Percentiles rank a stretch among this genome's conserved stretches.
phyloP scores from a whole-genome alignment of 1,284 basidiomycete species.

The Tilletiopsis washingtonensis region DNA sequence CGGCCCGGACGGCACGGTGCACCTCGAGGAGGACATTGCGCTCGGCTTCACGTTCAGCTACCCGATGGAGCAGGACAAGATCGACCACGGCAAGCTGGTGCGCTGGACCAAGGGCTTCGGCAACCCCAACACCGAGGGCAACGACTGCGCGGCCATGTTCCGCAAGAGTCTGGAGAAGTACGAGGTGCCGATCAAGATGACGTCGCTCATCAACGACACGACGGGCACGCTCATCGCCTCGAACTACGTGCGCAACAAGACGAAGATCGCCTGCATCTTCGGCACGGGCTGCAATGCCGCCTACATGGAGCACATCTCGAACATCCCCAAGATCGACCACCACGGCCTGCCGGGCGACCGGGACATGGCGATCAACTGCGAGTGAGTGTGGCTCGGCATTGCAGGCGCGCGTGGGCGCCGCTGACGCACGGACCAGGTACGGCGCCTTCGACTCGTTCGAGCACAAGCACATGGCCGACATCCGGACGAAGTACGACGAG shows the following conservation, averaged over 20 bases:
- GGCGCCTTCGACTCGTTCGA: slow-evolving; percentile 95
- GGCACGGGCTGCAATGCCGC: slow-evolving; percentile 98
- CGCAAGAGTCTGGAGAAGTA: slow-evolving; percentile 66
- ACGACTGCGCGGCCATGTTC: slow-evolving; percentile 90
- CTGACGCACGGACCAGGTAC: too few relatives aligned
- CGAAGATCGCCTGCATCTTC: slow-evolving; percentile 91
- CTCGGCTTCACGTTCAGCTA: slow-evolving; percentile 81
- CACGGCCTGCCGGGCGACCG: slow-evolving; percentile 62
- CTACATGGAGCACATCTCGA: slow-evolving; percentile 67
- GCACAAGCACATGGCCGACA: slow-evolving; percentile 73
- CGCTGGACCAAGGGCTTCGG: slow-evolving; percentile 99
- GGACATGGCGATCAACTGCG: slow-evolving; percentile 93
- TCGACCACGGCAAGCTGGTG: slow-evolving; percentile 89
- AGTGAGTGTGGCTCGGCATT: too few relatives aligned
- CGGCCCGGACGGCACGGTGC: slow-evolving; percentile 53
- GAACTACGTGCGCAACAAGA: slow-evolving; percentile 82
- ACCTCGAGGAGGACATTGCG: slow-evolving; percentile 66
- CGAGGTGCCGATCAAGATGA: slow-evolving; percentile 42
- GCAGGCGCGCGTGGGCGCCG: too few relatives aligned
- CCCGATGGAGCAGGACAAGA: slow-evolving; percentile 61
- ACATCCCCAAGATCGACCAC: slow-evolving; percentile 64
- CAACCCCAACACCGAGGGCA: slow-evolving; percentile 80
- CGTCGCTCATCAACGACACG: slow-evolving; percentile 67
- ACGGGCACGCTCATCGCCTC: slow-evolving; percentile 95
- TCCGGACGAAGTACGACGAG: slow-evolving; percentile 82